phyloP scores from a whole-genome alignment of 768 basidiomycete species.

The Kwoniella heveanensis region DNA sequence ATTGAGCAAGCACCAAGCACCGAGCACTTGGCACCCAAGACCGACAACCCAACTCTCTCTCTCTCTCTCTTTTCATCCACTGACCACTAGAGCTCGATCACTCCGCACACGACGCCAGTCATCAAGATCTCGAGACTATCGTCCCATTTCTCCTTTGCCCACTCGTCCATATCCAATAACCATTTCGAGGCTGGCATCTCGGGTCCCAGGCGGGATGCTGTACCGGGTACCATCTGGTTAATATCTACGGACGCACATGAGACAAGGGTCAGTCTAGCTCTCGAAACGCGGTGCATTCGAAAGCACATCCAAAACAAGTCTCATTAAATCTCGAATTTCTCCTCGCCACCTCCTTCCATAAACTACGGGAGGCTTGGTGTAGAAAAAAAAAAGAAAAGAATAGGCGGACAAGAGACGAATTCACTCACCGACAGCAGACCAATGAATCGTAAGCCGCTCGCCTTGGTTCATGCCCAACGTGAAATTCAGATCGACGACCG shows the following conservation, averaged over 20 bases:
- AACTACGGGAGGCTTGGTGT: too few relatives aligned
- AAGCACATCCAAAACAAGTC: too few relatives aligned
- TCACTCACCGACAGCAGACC: conserved; percentile 77
- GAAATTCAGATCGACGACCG: conserved; percentile 69
- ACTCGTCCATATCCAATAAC: conserved; percentile 73
- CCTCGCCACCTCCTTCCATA: too few relatives aligned
- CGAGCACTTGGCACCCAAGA: too few relatives aligned
- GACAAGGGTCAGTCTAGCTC: not conserved
- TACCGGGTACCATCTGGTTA: conserved; percentile 58
- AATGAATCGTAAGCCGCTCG: conserved; percentile 65
- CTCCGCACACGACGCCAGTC: conserved; percentile 47
- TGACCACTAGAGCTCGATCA: conserved; percentile 42
- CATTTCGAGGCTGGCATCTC: conserved; percentile 66
- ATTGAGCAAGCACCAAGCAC: too few relatives aligned
- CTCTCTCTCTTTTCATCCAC: too few relatives aligned
- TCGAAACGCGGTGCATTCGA: not conserved
- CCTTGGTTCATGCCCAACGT: conserved; percentile 32
- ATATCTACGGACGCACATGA: conserved; percentile 53
- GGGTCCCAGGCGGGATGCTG: conserved; percentile 37
- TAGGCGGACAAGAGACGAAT: conserved; percentile 33
- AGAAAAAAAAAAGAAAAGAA: not conserved
- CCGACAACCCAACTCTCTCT: too few relatives aligned
- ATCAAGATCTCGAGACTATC: conserved; percentile 50
- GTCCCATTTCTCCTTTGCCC: conserved; percentile 65
- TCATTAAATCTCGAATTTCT: too few relatives aligned